Percentiles rank a stretch among this genome's conserved stretches.
Evolutionary conservation across 495 filamentous ascomycete species (phyloP).

Genomic region (Hypoxylon rickii): DNA sequence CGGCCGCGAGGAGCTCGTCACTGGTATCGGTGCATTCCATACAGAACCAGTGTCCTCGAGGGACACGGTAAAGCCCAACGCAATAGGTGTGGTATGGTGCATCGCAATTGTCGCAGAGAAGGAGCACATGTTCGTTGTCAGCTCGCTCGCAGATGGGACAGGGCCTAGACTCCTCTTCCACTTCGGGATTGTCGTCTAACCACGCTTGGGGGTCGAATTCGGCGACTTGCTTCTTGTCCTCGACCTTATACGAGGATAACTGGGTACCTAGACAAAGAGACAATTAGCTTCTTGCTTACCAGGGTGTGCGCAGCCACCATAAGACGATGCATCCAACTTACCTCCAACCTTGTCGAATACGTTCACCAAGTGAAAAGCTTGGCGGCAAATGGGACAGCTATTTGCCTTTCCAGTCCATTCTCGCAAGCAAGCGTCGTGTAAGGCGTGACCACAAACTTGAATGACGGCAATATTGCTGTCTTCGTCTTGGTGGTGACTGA

Average conservation of each 20-base stretch:
- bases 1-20: conserved; percentile 52
- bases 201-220: conserved; percentile 84
- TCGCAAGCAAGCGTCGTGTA: conserved; percentile 89
- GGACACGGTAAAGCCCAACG: conserved; percentile 74
- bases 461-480: conserved; percentile 51
- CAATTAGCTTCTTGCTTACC: conserved; percentile 24
- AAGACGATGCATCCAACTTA: conserved; percentile 49
- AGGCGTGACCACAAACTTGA: conserved; percentile 77
- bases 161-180: conserved; percentile 63
- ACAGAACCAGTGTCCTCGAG: conserved; percentile 82
- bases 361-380: conserved; percentile 85
- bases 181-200: conserved; percentile 72
- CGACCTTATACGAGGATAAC: conserved; percentile 80
- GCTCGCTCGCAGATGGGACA: conserved; percentile 80
- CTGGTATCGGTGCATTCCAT: conserved; percentile 60
- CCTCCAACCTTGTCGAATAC: conserved; percentile 77
- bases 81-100: conserved; percentile 84
- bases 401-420: conserved; percentile 96
- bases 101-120: conserved; percentile 89
- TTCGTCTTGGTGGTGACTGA: conserved; percentile 33
- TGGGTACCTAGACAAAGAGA: conserved; percentile 59
- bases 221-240: conserved; percentile 86
- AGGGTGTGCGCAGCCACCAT: conserved; percentile 4
- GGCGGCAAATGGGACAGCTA: conserved; percentile 95
- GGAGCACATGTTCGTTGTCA: conserved; percentile 77